Conservation (phyloP, 2,329 filamentous ascomycete species). For the Monosporascus sp. region DNA sequence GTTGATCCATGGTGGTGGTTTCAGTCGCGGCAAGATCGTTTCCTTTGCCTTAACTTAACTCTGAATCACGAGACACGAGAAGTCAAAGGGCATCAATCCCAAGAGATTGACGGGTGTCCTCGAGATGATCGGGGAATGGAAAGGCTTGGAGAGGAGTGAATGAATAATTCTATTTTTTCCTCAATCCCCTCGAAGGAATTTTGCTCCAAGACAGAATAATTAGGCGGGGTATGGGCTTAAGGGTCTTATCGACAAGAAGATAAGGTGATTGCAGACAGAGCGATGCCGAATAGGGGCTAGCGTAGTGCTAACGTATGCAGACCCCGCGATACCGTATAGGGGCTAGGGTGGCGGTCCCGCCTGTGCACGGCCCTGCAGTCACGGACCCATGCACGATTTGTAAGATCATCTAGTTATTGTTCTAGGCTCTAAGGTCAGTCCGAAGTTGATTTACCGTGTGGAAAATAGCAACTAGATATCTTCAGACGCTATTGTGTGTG, state of each 20-base stretch:
- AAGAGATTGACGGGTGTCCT: not conserved
- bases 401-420: too few relatives aligned
- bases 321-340: not conserved
- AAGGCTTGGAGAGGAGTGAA: not conserved
- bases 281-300: not conserved
- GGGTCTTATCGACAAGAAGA: not conserved
- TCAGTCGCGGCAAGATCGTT: not conserved
- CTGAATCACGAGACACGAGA: not conserved
- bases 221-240: not conserved
- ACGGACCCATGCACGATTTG: too few relatives aligned
- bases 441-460: too few relatives aligned
- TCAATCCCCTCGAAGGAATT: not conserved
- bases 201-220: not conserved
- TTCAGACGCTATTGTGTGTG: too few relatives aligned
- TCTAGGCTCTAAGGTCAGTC: too few relatives aligned
- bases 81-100: not conserved
- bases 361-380: too few relatives aligned
- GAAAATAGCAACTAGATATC: too few relatives aligned
- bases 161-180: not conserved
- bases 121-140: not conserved
- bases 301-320: not conserved
- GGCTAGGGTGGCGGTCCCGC: not conserved
- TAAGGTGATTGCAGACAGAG: not conserved
- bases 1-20: constrained; percentile 61
- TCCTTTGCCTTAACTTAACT: not conserved